These are phyloP conservation scores for Mycena venus DNA, from an alignment of 768 basidiomycete species.

Conservation along the genomic window DNA sequence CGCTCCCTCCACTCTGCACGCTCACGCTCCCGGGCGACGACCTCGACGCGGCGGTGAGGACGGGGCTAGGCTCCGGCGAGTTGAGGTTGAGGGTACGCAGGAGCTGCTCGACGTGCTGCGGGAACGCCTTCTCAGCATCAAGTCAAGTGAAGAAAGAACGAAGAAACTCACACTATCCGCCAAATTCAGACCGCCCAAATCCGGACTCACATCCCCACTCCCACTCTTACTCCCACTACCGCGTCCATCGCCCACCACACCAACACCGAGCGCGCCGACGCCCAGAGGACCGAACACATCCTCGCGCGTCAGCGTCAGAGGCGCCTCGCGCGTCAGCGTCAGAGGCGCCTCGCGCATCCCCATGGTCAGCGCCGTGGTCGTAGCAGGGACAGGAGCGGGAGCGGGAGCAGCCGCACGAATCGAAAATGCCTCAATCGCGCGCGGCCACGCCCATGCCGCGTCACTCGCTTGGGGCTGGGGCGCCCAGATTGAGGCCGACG, in stretches of 20 bases:
- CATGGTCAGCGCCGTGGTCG: too few species aligned
- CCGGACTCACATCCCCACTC: slow-evolving; percentile 22
- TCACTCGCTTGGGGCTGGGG: slow-evolving; percentile 82
- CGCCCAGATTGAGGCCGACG: slow-evolving; percentile 77
- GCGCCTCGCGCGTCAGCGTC: slow-evolving; percentile 58
- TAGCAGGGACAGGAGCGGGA: too few species aligned
- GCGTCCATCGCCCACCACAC: slow-evolving; percentile 67
- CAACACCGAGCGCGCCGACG: slow-evolving; percentile 43
- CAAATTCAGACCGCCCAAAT: slow-evolving; percentile 7
- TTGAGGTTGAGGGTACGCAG: slow-evolving; percentile 84
- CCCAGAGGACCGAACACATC: slow-evolving; percentile 75
- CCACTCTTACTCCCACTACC: slow-evolving; percentile 58
- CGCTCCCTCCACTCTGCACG: neutral
- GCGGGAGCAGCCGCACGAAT: slow-evolving; percentile 43
- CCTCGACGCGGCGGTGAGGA: slow-evolving; percentile 50
- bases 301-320: slow-evolving; percentile 61
- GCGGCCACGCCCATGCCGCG: slow-evolving; percentile 82
- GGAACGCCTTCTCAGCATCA: slow-evolving; percentile 26
- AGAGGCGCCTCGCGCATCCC: slow-evolving; percentile 60
- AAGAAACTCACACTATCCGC: slow-evolving; percentile 59
- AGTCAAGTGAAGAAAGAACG: slow-evolving; percentile 31
- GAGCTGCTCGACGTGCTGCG: slow-evolving; percentile 84
- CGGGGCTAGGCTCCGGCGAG: slow-evolving; percentile 71
- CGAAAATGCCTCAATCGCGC: slow-evolving; percentile 72
- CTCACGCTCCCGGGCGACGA: slow-evolving; percentile 49